Evolutionary conservation across 495 filamentous ascomycete species (phyloP), one percentile per base, ranked within the genome.

Genomic region (Talaromyces proteolyticus): DNA sequence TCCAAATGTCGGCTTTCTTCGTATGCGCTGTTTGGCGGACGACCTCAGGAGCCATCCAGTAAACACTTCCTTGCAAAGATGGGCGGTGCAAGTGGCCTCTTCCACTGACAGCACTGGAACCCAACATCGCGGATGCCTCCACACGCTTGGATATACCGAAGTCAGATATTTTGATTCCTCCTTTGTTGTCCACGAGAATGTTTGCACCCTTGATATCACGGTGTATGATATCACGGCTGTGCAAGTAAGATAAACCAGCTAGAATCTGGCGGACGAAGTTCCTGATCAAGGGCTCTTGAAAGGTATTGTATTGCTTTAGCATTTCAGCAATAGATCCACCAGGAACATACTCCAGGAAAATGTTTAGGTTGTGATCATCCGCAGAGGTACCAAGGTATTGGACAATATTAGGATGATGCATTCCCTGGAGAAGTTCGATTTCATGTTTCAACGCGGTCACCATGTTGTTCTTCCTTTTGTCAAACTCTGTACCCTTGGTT

Each of bases 1-100:
- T 94, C 93, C 93, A 99, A 61, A 99, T 97, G 64, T 99, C 93
- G n/a, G 94, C 93, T 70, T 99, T 99, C 63, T 92, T 90, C 0
- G 93, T 97, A 64, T 99, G 96, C 0, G 89, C 88, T 1, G 92
- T 96, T 67, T 97, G 93, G 53, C 90, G 91, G 46, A 99, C 94
- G 24, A 99, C 93, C 68, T 99, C 93, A 22, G 93, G 93, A 2
- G 93, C 93, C 93, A 99, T 99, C 93, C 93, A 99, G 68, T 96
- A 99, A 41, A 99, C 93, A 48, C 89, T 95, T 23, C 93, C 93
- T 59, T 99, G 93, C 11, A 99, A 75, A 1, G 92, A 96, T 2
- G 94, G 91, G 11, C 93, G 85, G 62, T 94, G 81, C 53, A 85
- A 80, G 68, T 88, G 85, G 52, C 86, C 73, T 25, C 61, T 52